phyloP scores from a whole-genome alignment of 352 stramenopile species.

The Phytophthora pinifolia region DNA sequence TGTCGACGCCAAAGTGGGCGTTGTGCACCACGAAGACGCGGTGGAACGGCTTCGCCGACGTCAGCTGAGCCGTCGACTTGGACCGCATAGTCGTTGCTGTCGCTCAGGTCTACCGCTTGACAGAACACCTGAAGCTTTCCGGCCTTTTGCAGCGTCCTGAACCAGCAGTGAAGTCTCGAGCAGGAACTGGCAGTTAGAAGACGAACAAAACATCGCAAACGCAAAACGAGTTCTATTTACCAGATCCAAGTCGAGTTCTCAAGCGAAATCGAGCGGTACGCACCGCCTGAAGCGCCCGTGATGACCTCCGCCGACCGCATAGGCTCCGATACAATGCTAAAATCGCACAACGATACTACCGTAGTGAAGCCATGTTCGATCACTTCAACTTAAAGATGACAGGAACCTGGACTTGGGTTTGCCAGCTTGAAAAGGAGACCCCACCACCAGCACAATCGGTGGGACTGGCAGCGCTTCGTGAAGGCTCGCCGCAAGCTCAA shows the following conservation, averaged over 20 bases:
- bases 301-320: constrained; percentile 56
- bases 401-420: constrained; percentile 4
- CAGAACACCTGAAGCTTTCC: constrained; percentile 32
- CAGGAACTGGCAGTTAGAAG: no score
- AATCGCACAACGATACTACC: constrained; percentile 9
- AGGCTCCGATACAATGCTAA: background rate
- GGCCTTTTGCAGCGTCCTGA: constrained; percentile 17
- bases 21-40: constrained; percentile 75
- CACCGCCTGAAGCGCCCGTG: constrained; percentile 77
- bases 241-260: constrained; percentile 47
- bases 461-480: no score
- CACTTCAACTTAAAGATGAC: constrained; percentile 24
- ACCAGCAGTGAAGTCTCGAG: constrained; percentile 47
- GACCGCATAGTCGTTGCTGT: constrained; percentile 40
- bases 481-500: no score
- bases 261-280: constrained; percentile 65
- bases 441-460: no score
- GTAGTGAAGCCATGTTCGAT: constrained; percentile 12
- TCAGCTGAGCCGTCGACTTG: constrained; percentile 48
- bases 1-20: constrained; percentile 58
- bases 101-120: constrained; percentile 42
- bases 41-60: constrained; percentile 28
- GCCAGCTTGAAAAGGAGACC: no score
- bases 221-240: constrained; percentile 24
- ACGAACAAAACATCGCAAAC: no score